Evolutionary conservation across 1,139 yeast genomes (phyloP), one percentile per base, ranked within the genome.

Genomic region (Protomyces arabidopsidicola): DNA sequence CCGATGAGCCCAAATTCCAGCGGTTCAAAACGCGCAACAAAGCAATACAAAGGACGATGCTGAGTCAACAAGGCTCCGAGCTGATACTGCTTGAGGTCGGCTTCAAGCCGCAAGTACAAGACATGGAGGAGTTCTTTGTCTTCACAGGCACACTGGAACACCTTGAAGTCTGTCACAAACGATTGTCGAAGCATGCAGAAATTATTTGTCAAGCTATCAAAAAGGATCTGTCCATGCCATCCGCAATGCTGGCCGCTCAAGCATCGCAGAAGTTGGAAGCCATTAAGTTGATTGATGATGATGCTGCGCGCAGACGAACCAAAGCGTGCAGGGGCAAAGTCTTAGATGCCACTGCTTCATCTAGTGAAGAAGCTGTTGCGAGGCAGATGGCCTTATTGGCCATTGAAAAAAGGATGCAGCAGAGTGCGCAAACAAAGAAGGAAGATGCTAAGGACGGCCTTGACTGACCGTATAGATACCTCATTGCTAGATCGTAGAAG

Each of bases 51-150:
- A 58, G 39, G 35, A 54, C 42, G 14, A 34, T 58, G 20, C 14
- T 27, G 22, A 50, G 39, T n/a, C 45, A 55, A 35, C 53, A 52
- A 6, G 62, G 62, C 24, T 55, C 52, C 8, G 56, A 58, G 2
- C 56, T 58, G 2, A 38, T 58, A 3, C 24, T 58, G 52, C 56
- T 51, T 12, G 55, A 22, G 24, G 39, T 58, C 18, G 62, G 62
- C 12, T 58, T 58, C 52, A 18, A 51, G 36, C 22, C 39, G 6
- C 18, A 58, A 36, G 56, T 58, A n/a, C 12, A 10, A 22, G 52
- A 58, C 3, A 51, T 58, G 24, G 56, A 58, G 22, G 55, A 58
- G 45, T 38, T 51, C 27, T 42, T 39, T 5, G 56, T 58, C 6
- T 55, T 58, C 1, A 42, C 31, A 9, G 18, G 31, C 8, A 42